Evolutionary conservation across 345 rosid species (phyloP).

Genomic region (Citrus hindsii): DNA sequence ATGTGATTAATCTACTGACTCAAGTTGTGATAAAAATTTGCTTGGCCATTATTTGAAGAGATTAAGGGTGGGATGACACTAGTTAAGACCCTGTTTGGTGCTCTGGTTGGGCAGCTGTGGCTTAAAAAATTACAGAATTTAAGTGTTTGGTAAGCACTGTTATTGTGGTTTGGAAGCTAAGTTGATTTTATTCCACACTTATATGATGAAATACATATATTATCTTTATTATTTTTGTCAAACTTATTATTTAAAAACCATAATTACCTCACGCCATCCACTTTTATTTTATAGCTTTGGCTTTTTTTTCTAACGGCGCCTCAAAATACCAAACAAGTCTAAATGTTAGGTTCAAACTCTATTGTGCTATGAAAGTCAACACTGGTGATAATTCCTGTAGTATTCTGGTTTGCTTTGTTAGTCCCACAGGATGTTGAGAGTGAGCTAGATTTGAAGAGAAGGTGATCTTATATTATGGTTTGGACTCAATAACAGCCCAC

Average conservation of each 20-base stretch:
- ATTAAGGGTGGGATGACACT: background rate
- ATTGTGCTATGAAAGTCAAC: background rate
- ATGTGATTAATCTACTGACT: background rate
- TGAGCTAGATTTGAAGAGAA: background rate
- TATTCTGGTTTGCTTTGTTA: background rate
- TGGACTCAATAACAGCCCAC: background rate
- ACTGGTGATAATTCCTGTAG: background rate
- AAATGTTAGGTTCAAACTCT: background rate
- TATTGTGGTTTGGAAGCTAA: too few species aligned
- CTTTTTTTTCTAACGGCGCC: too few species aligned
- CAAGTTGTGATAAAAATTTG: background rate
- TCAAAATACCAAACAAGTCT: too few species aligned
- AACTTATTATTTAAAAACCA: too few species aligned
- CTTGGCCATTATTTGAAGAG: background rate
- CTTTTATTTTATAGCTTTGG: too few species aligned
- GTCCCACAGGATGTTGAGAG: background rate
- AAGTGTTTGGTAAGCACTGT: too few species aligned
- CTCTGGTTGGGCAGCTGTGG: too few species aligned
- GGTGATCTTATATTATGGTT: background rate
- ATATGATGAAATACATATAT: too few species aligned
- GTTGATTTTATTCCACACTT: too few species aligned
- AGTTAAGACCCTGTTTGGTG: background rate
- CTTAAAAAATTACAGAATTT: too few species aligned
- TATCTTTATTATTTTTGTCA: too few species aligned
- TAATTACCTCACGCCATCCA: too few species aligned